Evolutionary conservation across 75 land plant genomes (phyloP).

Genomic region (Cryptomeria japonica): DNA sequence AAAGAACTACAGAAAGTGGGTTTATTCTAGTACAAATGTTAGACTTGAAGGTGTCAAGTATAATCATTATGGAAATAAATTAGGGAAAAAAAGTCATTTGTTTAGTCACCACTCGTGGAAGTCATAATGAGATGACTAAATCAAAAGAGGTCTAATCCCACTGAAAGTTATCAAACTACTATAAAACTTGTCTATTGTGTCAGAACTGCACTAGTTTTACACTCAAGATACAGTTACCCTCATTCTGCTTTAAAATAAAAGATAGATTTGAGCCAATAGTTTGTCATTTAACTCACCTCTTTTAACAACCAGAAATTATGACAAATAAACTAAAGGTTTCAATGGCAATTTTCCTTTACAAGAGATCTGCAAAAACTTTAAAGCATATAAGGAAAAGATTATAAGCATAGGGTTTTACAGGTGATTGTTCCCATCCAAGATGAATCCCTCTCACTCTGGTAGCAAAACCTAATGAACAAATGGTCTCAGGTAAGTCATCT

Average conservation of each 20-base stretch:
- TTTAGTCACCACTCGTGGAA: too few relatives aligned
- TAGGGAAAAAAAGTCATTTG: too few relatives aligned
- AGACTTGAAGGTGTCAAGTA: too few relatives aligned
- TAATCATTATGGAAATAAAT: too few relatives aligned
- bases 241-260: background rate
- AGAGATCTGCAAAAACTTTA: background rate
- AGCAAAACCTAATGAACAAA: conserved; percentile 60
- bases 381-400: background rate
- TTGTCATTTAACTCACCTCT: background rate
- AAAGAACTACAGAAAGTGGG: background rate
- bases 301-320: background rate
- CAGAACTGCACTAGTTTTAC: background rate
- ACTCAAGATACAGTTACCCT: background rate
- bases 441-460: conserved; percentile 42
- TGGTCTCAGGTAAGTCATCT: conserved; percentile 51
- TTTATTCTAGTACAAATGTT: background rate
- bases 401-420: background rate
- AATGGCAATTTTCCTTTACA: background rate
- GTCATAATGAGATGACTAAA: too few relatives aligned
- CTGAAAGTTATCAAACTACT: too few relatives aligned
- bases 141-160: too few relatives aligned
- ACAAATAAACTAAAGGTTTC: background rate
- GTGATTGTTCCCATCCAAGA: conserved; percentile 7
- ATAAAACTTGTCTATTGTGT: background rate
- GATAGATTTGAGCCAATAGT: background rate